Evolutionary conservation across 2,329 filamentous ascomycete species (phyloP), one percentile per base, ranked within the genome.

Genomic region (Phoma herbarum): DNA sequence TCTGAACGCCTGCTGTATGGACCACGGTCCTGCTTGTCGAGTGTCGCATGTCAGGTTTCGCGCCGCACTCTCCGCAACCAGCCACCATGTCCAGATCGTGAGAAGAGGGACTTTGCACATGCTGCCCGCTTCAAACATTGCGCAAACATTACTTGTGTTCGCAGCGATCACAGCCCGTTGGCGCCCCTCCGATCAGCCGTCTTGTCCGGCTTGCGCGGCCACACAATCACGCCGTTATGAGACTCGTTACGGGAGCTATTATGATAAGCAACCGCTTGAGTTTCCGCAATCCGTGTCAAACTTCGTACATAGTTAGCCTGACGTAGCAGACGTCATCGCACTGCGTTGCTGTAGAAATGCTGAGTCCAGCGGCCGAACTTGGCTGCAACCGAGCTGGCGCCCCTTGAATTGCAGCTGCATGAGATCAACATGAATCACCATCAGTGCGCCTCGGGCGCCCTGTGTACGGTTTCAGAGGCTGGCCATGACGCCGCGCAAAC

Each of bases 391-490:
- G 42, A 18, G 29, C 37, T 52, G 35, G 35, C 22, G 47, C 52
- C 50, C 51, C 52, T 55, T 52, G 42, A 29, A 43, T 35, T 47
- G 51, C 51, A 35, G 28, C 51, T 55, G 52, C 57, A 60, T 55
- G 57, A 54, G 57, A 59, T 59, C 57, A 59, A 59, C 52, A 48
- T 60, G 57, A 60, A 52, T 55, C 51, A 52, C 47, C 42, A 47
- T 42, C 39, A 35, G 56, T 49, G 56, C 42, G 49, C 44, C 44
- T 53, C 22, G 41, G 57, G 57, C 57, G 57, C 50, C 41, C 51
- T 52, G 37, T 47, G 41, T 33, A 50, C 44, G 44, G 56, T 59
- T 59, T 59, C 56, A 53, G 31, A 53, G 44, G 37, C 50, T 39
- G 51, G 33, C 25, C 12, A 42, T 33, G 45, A 59, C 51, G 50